A percentile compares a stretch with the other conserved stretches of the same genome.
These are phyloP conservation scores for Ajuga chamaepitys DNA, from an alignment of 257 asterid genomes.

Conservation along the genomic window DNA sequence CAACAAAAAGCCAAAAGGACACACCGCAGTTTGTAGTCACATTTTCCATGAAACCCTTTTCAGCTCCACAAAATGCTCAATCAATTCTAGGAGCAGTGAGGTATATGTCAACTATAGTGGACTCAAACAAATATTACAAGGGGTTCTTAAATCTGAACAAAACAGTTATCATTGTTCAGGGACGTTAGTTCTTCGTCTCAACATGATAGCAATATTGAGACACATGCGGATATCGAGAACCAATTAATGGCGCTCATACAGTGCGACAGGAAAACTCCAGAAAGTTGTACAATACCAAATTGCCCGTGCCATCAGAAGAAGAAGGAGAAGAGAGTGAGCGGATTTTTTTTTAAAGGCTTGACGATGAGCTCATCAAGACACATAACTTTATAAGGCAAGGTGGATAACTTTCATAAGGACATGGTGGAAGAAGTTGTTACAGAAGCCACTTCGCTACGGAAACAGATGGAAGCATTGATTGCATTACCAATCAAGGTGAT, in stretches of 20 bases:
- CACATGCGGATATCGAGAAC: constrained; percentile 46
- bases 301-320: constrained; percentile 39
- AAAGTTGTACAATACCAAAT: constrained; percentile 41
- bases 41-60: too few relatives aligned
- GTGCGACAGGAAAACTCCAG: constrained; percentile 42
- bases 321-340: constrained; percentile 52
- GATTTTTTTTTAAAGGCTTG: constrained; percentile 50
- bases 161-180: constrained; percentile 16
- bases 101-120: constrained; percentile 77
- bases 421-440: constrained; percentile 54
- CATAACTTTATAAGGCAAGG: too few relatives aligned
- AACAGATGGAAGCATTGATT: constrained; percentile 65
- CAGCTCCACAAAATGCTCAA: too few relatives aligned
- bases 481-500: constrained; percentile 60
- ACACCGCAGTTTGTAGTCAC: too few relatives aligned
- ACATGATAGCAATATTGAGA: constrained; percentile 14
- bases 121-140: constrained; percentile 42
- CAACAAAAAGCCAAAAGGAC: too few relatives aligned
- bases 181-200: constrained; percentile 32
- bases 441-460: constrained; percentile 47
- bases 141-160: constrained; percentile 26
- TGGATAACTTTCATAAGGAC: constrained; percentile 55
- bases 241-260: constrained; percentile 50
- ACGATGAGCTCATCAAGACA: constrained; percentile 75
- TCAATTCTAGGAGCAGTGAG: too few relatives aligned